These are phyloP conservation scores for Termitomyces sp. DNA, from an alignment of 768 basidiomycete species.

Conservation along the genomic window DNA sequence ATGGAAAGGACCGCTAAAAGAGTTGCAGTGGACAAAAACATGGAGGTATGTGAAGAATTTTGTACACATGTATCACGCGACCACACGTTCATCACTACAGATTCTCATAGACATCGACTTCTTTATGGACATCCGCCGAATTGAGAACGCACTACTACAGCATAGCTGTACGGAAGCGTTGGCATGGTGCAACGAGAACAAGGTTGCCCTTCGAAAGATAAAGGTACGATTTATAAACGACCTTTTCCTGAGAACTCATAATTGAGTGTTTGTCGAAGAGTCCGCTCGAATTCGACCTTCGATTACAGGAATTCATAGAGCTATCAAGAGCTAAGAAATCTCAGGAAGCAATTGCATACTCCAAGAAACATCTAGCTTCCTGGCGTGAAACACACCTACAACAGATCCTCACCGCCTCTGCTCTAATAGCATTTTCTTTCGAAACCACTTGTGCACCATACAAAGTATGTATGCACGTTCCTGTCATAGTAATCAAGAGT, in stretches of 20 bases:
- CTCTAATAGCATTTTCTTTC: conserved; percentile 69
- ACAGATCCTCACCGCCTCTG: conserved; percentile 75
- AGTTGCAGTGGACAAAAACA: conserved; percentile 70
- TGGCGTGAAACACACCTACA: conserved; percentile 80
- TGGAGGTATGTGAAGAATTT: conserved; percentile 55
- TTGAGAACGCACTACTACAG: conserved; percentile 71
- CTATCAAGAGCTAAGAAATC: conserved; percentile 64
- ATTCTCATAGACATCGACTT: conserved; percentile 87
- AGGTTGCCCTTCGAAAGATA: conserved; percentile 84
- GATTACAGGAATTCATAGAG: conserved; percentile 96
- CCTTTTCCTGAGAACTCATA: neutral
- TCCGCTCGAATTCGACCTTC: conserved; percentile 92
- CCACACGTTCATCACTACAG: conserved; percentile 29
- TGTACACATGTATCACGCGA: neutral
- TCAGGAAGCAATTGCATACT: conserved; percentile 79
- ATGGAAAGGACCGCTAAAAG: conserved; percentile 71
- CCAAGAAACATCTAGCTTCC: conserved; percentile 68
- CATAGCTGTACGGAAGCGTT: conserved; percentile 88
- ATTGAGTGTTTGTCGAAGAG: conserved; percentile 46
- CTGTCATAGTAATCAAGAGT: neutral
- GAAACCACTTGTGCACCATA: conserved; percentile 74
- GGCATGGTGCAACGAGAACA: conserved; percentile 95
- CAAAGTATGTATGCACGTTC: conserved; percentile 47
- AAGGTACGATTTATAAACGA: conserved; percentile 45
- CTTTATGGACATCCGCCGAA: conserved; percentile 83